Evolutionary conservation across 2,329 filamentous ascomycete species (phyloP).

Genomic region (Fusarium globosum): DNA sequence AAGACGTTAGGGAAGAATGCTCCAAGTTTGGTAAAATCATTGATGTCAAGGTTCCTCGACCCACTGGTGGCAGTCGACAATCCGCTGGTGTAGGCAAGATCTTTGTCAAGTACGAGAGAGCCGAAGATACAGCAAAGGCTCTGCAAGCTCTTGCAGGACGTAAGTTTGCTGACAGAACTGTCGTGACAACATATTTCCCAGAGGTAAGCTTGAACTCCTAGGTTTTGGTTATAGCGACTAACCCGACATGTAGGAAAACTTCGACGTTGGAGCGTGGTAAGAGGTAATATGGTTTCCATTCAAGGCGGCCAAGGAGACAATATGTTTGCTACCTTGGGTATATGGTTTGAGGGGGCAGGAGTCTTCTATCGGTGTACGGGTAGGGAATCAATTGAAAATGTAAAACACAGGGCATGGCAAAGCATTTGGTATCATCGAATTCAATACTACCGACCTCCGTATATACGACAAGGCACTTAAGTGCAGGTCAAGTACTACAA

Average conservation of each 20-base stretch:
- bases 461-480: neutral
- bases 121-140: slow-evolving; percentile 83
- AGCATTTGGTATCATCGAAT: slow-evolving; percentile 29
- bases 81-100: slow-evolving; percentile 96
- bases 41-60: slow-evolving; percentile 93
- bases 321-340: slow-evolving; percentile 30
- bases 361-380: slow-evolving; percentile 39
- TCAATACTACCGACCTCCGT: neutral
- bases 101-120: slow-evolving; percentile 89
- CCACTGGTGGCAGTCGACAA: slow-evolving; percentile 83
- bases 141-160: slow-evolving; percentile 90
- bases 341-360: slow-evolving; percentile 26
- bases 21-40: slow-evolving; percentile 86
- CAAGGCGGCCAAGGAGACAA: slow-evolving; percentile 3
- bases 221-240: slow-evolving; percentile 38
- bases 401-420: slow-evolving; percentile 44
- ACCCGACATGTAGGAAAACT: slow-evolving; percentile 78
- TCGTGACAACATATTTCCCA: slow-evolving; percentile 95
- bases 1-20: slow-evolving; percentile 94
- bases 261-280: slow-evolving; percentile 91
- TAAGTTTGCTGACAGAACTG: slow-evolving; percentile 96
- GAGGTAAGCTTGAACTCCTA: slow-evolving; percentile 68
- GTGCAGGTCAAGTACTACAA: neutral
- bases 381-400: slow-evolving; percentile 43
- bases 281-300: slow-evolving; percentile 26